Conservation (phyloP, 768 basidiomycete species). For the Kwoniella pini region DNA sequence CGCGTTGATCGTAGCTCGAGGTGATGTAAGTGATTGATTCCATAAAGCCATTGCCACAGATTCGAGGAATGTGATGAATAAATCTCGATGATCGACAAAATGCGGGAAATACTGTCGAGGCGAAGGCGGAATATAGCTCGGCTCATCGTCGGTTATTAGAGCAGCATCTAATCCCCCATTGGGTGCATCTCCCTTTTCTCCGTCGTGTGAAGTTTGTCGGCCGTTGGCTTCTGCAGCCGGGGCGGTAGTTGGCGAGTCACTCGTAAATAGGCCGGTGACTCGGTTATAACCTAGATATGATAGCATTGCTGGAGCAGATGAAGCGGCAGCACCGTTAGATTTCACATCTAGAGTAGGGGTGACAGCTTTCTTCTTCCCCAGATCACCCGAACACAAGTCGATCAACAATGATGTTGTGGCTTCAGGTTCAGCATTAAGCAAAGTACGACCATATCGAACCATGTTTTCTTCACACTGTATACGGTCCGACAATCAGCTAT, state of each 20-base stretch:
- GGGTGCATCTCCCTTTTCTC: constrained; percentile 11
- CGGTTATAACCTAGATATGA: constrained; percentile 77
- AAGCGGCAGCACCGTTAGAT: constrained; percentile 17
- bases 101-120: constrained; percentile 88
- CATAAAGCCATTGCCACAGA: constrained; percentile 76
- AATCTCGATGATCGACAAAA: constrained; percentile 81
- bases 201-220: constrained; percentile 5
- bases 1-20: background rate
- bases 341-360: constrained; percentile 31
- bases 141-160: constrained; percentile 15
- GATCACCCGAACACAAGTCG: constrained; percentile 77
- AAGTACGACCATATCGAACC: constrained; percentile 80
- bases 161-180: constrained; percentile 5
- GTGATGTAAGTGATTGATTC: constrained; percentile 64
- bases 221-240: constrained; percentile 53
- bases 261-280: constrained; percentile 55
- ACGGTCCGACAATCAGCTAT: constrained; percentile 4
- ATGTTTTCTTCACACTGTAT: constrained; percentile 78
- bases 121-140: constrained; percentile 60
- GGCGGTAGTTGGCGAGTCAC: constrained; percentile 55
- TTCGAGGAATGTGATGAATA: constrained; percentile 86
- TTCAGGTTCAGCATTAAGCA: constrained; percentile 77
- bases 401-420: constrained; percentile 89
- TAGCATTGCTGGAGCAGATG: constrained; percentile 64
- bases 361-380: constrained; percentile 47